Evolutionary conservation across 495 filamentous ascomycete species (phyloP).

Genomic region (Hypoxylon fragiforme): DNA sequence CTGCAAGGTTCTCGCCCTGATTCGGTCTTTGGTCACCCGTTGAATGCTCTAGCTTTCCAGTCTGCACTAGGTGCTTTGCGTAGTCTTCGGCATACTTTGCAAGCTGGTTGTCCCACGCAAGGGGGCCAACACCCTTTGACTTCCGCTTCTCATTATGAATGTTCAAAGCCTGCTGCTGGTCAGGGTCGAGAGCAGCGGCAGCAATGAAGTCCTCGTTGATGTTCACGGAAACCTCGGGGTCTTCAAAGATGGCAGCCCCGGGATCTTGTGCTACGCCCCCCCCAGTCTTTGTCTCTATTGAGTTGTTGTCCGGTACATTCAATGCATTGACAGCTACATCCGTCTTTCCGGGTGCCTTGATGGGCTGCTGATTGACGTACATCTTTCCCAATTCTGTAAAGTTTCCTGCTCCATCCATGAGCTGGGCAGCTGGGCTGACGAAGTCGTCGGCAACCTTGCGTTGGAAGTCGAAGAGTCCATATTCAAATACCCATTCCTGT

Average conservation of each 20-base stretch:
- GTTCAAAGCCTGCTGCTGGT: conserved; percentile 36
- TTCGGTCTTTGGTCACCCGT: conserved; percentile 33
- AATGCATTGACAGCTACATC: conserved; percentile 8
- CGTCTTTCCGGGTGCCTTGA: conserved; percentile 24
- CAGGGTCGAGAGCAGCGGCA: conserved; percentile 19
- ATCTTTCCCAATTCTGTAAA: conserved; percentile 47
- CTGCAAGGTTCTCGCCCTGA: conserved; percentile 48
- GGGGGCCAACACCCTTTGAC: conserved; percentile 31
- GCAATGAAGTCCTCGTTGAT: conserved; percentile 4
- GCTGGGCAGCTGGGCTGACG: conserved; percentile 50
- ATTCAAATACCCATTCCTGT: conserved; percentile 47
- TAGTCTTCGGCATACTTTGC: conserved; percentile 38
- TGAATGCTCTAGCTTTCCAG: conserved; percentile 41
- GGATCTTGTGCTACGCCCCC: conserved; percentile 9
- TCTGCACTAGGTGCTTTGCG: conserved; percentile 38
- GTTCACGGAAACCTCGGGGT: neutral
- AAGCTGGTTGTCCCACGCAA: conserved; percentile 41
- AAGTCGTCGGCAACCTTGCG: conserved; percentile 46
- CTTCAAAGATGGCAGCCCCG: neutral
- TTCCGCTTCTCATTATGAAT: conserved; percentile 37
- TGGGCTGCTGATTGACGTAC: conserved; percentile 38
- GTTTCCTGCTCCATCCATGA: conserved; percentile 49
- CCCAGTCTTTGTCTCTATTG: conserved; percentile 3
- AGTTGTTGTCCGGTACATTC: neutral
- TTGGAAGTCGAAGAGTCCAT: conserved; percentile 53